Base-by-base conservation (phyloP, 306 rosid genomes). In the Senna siamea region DNA sequence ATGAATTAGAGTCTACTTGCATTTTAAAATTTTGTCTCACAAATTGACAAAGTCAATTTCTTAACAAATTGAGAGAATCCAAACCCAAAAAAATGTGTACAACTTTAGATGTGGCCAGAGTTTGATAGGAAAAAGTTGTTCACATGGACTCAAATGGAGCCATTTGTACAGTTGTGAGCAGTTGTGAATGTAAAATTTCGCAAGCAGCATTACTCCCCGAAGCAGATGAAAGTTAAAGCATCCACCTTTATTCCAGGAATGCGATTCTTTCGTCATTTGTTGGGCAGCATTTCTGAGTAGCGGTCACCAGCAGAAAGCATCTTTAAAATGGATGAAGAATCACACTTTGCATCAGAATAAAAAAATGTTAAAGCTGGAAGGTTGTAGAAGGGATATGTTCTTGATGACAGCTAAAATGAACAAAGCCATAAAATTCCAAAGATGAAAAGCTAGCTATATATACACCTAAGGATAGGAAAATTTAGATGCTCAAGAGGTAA, bases 401-500 rank as follows among this genome's bases (percentile, higher is more conserved):
- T 51, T 56, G 35, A 38, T 60, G 67, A 69, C 72, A 79, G 51
- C 70, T 43, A 22, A 76, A 61, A 72, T 60, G 34, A 79, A 79
- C 77, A 76, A 3, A 40, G 26, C 76, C 75, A 59, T 40, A 4
- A 5, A 54, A 54, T 58, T 32, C 46, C 11, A 2, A 66, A 55
- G 59, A 50, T 46, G 5, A 58, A 40, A 76, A 22, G 65, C 56
- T 74, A 66, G 41, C 73, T 55, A 76, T 22, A 60, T 60, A 17
- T 65, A 62, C 55, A 54, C 50, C 50, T 12, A 66, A 35, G 14
- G 60, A 71, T 65, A 76, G 58, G 10, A 59, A 74, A 70, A 57
- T 35, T 59, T 60, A 11, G 44, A 53, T 53, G 15, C 54, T 48
- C 52, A 63, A 34, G 20, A 77, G 54, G 69, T 73, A 69, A 51